Percentiles rank a stretch among this genome's conserved stretches.
Conservation (phyloP, 108 stramenopile species). For the Cyclostephanos invisitatus region DNA sequence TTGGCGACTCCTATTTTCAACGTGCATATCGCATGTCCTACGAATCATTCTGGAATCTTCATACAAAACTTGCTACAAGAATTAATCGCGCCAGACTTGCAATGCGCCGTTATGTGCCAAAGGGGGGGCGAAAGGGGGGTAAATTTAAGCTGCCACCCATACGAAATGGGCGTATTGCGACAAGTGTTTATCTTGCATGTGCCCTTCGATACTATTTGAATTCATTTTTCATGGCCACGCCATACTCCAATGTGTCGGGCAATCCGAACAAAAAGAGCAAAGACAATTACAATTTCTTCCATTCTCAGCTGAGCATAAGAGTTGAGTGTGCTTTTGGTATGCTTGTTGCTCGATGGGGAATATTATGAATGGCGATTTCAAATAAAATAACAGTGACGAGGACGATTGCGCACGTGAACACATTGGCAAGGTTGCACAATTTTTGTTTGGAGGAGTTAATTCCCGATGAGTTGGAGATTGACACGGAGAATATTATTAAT, state of each 20-base stretch:
- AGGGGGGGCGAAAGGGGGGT: too few species aligned
- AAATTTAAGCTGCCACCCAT: too few species aligned
- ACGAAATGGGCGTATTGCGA: too few species aligned
- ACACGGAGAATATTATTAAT: too few species aligned
- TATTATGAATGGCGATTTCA: constrained; percentile 20
- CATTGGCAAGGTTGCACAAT: constrained; percentile 30
- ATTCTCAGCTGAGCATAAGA: constrained; percentile 28
- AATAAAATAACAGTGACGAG: constrained; percentile 5
- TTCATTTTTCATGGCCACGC: constrained; percentile 35
- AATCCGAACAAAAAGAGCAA: neutral
- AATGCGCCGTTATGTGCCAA: too few species aligned
- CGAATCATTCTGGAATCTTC: too few species aligned
- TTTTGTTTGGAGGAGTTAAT: constrained; percentile 24
- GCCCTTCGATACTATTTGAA: constrained; percentile 19
- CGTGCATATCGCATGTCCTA: too few species aligned
- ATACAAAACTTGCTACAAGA: too few species aligned
- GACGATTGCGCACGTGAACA: neutral
- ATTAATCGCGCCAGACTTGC: too few species aligned
- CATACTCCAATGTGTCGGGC: constrained; percentile 15
- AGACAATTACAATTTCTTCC: constrained; percentile 40
- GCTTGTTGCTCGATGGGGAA: constrained; percentile 32
- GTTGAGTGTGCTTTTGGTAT: constrained; percentile 45
- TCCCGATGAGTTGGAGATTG: too few species aligned
- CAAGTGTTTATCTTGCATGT: too few species aligned
- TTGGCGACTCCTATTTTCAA: too few species aligned